Evolutionary conservation across 73 alveolate species (phyloP).

Genomic region (Effrenium voratum): DNA sequence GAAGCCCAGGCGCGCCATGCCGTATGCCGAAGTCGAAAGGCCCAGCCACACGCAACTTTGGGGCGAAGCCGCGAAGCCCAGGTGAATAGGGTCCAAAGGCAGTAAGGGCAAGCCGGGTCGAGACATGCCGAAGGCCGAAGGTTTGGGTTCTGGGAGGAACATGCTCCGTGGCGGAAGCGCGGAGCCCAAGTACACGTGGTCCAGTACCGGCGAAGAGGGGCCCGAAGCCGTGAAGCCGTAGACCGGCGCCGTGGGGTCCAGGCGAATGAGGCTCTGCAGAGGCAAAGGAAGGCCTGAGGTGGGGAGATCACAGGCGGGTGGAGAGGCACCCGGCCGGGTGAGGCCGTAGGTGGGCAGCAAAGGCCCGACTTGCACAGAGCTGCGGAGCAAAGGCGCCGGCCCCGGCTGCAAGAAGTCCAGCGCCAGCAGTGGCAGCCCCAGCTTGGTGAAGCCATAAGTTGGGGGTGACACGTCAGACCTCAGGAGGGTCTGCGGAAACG

Average conservation of each 20-base stretch:
- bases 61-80: background rate
- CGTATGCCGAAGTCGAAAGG: background rate
- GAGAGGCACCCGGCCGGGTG: background rate
- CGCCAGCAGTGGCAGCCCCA: slow-evolving; percentile 10
- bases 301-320: background rate
- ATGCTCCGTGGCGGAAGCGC: slow-evolving; percentile 2
- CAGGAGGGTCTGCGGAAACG: slow-evolving; percentile 4
- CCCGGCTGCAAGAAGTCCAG: slow-evolving; percentile 37
- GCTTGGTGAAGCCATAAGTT: slow-evolving; percentile 28
- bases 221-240: slow-evolving; percentile 43
- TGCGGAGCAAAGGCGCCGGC: background rate
- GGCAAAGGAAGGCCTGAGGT: background rate
- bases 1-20: slow-evolving; percentile 39
- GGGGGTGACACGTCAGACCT: background rate
- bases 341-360: background rate
- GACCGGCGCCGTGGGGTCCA: background rate
- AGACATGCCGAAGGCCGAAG: slow-evolving; percentile 59
- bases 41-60: slow-evolving; percentile 10
- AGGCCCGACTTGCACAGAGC: background rate
- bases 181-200: background rate
- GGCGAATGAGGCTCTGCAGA: background rate
- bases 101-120: background rate
- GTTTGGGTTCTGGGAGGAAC: slow-evolving; percentile 2
- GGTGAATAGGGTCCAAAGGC: slow-evolving; percentile 11
- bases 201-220: slow-evolving; percentile 40